phyloP scores from a whole-genome alignment of 108 stramenopile species.

The Cyclotella kingstonii region DNA sequence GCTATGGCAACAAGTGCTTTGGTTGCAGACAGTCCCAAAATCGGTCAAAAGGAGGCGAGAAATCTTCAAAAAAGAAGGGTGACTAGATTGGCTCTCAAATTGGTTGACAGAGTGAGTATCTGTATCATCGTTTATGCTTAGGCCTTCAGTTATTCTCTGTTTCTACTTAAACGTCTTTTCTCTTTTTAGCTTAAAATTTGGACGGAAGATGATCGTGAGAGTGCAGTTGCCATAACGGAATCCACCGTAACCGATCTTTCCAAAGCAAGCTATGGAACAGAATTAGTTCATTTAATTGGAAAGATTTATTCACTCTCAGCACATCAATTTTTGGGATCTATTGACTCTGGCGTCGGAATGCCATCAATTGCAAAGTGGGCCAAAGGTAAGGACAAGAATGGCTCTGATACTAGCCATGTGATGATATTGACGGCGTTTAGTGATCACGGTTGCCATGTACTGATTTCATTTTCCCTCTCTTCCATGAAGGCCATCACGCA shows the following conservation, averaged over 20 bases:
- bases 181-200: slow-evolving; percentile 44
- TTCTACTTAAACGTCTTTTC: background rate
- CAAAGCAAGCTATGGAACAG: slow-evolving; percentile 57
- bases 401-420: too few species aligned
- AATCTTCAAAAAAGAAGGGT: slow-evolving; percentile 57
- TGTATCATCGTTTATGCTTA: background rate
- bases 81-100: slow-evolving; percentile 60
- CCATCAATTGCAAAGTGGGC: slow-evolving; percentile 71
- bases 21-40: slow-evolving; percentile 56
- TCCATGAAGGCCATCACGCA: slow-evolving; percentile 40
- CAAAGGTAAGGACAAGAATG: slow-evolving; percentile 11
- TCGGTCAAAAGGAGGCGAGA: slow-evolving; percentile 49
- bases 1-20: slow-evolving; percentile 69
- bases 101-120: slow-evolving; percentile 44
- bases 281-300: slow-evolving; percentile 64
- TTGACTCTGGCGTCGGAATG: slow-evolving; percentile 69
- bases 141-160: background rate
- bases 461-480: background rate
- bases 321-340: slow-evolving; percentile 60
- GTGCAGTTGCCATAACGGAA: slow-evolving; percentile 47
- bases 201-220: slow-evolving; percentile 53
- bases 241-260: slow-evolving; percentile 50
- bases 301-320: slow-evolving; percentile 65
- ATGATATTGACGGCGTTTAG: too few species aligned
- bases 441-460: too few species aligned